Conservation (phyloP, 768 basidiomycete genomes). For the Kwoniella dendrophila region DNA sequence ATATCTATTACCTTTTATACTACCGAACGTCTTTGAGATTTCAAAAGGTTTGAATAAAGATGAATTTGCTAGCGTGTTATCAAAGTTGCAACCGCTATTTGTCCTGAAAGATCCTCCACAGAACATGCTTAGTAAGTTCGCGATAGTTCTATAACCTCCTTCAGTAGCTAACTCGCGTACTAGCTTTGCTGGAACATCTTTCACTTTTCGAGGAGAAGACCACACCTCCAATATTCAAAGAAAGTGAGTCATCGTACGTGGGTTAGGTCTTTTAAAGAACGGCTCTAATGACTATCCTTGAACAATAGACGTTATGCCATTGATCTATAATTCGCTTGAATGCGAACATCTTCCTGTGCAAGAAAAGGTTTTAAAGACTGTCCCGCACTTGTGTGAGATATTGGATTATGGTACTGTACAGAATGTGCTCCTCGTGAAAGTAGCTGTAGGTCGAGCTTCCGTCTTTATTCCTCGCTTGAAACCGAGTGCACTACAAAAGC, state of each 20-base stretch:
- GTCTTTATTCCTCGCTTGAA: background rate
- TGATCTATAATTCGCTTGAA: conserved; percentile 94
- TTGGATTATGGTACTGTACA: conserved; percentile 96
- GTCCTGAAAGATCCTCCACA: conserved; percentile 91
- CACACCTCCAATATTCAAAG: conserved; percentile 78
- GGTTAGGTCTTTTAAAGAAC: background rate
- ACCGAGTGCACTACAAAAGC: conserved; percentile 2
- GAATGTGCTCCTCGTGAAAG: conserved; percentile 82
- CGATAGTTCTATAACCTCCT: background rate
- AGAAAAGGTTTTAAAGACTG: conserved; percentile 79
- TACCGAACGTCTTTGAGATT: conserved; percentile 94
- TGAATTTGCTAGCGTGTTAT: conserved; percentile 84
- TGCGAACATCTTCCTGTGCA: conserved; percentile 91
- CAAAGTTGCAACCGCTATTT: conserved; percentile 87
- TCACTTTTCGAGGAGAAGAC: conserved; percentile 85
- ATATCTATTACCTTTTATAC: conserved; percentile 86
- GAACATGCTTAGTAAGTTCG: conserved; percentile 73
- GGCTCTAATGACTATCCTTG: background rate
- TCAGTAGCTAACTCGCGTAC: background rate
- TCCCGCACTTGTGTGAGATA: conserved; percentile 86
- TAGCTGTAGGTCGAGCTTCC: conserved; percentile 80
- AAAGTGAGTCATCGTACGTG: conserved; percentile 65
- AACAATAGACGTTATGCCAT: conserved; percentile 87
- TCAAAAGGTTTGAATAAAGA: conserved; percentile 71
- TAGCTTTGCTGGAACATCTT: conserved; percentile 80